phyloP scores from a whole-genome alignment of 148 eudicot species.

The Chenopodium album region DNA sequence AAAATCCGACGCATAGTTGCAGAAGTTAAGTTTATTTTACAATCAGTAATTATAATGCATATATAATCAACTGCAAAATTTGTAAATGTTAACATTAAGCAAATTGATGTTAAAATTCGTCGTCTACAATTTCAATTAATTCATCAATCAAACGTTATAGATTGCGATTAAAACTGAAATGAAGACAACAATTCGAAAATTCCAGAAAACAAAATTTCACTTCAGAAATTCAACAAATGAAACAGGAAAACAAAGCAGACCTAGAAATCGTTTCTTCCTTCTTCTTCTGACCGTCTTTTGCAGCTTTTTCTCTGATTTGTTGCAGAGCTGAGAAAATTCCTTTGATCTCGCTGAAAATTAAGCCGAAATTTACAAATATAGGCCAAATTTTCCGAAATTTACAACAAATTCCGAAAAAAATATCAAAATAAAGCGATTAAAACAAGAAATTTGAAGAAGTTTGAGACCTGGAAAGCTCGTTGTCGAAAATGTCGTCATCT shows the following conservation, averaged over 20 bases:
- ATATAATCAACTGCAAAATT: not conserved
- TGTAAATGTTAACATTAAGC: not conserved
- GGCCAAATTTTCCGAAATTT: not conserved
- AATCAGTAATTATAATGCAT: not conserved
- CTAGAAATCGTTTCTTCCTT: conserved; percentile 86
- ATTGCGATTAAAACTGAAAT: not conserved
- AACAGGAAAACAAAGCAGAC: conserved; percentile 27
- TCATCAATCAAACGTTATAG: not conserved
- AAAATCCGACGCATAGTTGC: not conserved
- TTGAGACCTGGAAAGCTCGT: conserved; percentile 50
- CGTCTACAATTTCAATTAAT: not conserved
- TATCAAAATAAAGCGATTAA: not conserved
- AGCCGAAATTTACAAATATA: not conserved
- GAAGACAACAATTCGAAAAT: not conserved
- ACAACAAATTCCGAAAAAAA: not conserved
- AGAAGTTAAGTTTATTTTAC: too few species aligned
- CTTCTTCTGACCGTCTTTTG: conserved; percentile 81
- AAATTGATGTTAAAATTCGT: not conserved
- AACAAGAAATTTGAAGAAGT: not conserved
- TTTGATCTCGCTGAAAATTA: conserved; percentile 70
- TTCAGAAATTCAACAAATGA: not conserved
- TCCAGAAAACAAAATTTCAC: not conserved
- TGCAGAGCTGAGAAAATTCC: conserved; percentile 77
- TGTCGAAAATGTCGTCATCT: conserved; percentile 53
- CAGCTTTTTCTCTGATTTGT: conserved; percentile 77